Base-by-base conservation (phyloP, 2,329 filamentous ascomycete species). In the Diplodia sapinea region DNA sequence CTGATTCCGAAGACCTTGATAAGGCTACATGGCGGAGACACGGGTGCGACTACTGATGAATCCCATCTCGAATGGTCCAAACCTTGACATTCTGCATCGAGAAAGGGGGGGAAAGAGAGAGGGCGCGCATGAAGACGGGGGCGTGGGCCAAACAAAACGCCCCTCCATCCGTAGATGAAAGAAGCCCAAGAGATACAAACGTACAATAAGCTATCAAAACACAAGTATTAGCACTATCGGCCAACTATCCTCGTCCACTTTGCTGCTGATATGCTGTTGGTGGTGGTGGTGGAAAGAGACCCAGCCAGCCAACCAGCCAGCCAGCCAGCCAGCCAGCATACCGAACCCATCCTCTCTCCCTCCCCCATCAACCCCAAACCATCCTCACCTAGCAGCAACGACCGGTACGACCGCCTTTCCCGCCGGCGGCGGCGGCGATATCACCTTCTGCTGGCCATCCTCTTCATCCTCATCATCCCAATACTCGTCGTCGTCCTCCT, bases 401-500 rank as follows among this genome's bases (percentile, higher is more conserved):
- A 47, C 64, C 36, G 43, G 7, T 43, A 52, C 43, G 9, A 50
- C 8, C 2, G n/a, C 7, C 47, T 59, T 56, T 2, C 15, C n/a
- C n/a, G n/a, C 54, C 5, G 47, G n/a, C 12, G 63, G 63, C 26
- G 9, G 1, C 12, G 49, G 43, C 2, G 40, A 23, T 5, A 23
- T 15, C 33, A 20, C 36, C 11, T 65, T 56, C 36, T n/a, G 13
- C 6, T 13, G 11, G 1, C 36, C 43, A 15, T 57, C 63, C 38
- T 57, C 57, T 7, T 69, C 54, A 17, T 64, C 66, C n/a, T 69
- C 52, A 15, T 64, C 65, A 12, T 69, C 56, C n/a, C 73, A 72
- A 26, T 86, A 84, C n/a, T 89, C 86, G 70, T 87, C 85, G 20
- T 81, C 85, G 20, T 81, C 82, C 4, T 81, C 82, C 12, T 86